Evolutionary conservation across 202 grass and related monocot genomes (phyloP).

Genomic region (Dendrocalamus latiflorus): DNA sequence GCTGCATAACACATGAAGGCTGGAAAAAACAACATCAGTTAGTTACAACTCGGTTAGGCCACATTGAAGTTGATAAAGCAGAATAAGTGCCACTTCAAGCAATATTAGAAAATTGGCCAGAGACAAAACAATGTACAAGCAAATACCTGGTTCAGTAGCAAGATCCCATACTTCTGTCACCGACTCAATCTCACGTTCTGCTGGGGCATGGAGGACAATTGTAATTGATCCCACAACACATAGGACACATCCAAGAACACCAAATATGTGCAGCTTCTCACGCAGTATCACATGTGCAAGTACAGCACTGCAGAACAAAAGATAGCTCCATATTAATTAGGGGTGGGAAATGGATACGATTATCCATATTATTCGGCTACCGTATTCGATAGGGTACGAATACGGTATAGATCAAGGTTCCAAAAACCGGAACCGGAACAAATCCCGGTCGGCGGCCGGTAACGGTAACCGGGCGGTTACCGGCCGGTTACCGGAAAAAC

Average conservation of each 20-base stretch:
- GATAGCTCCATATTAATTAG: background rate
- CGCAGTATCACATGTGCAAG: slow-evolving; percentile 70
- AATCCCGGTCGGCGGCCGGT: too few species aligned
- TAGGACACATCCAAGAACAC: slow-evolving; percentile 64
- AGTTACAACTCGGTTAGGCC: slow-evolving; percentile 12
- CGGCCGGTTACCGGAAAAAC: too few species aligned
- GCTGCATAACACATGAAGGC: slow-evolving; percentile 64
- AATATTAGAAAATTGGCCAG: slow-evolving; percentile 6
- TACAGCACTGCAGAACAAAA: slow-evolving; percentile 42
- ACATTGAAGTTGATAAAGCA: background rate
- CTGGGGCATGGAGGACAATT: slow-evolving; percentile 79
- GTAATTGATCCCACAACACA: slow-evolving; percentile 85
- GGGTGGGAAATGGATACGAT: too few species aligned
- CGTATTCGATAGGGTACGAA: too few species aligned
- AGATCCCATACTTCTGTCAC: slow-evolving; percentile 74
- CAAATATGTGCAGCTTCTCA: slow-evolving; percentile 75
- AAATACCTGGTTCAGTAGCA: slow-evolving; percentile 73
- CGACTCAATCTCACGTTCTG: slow-evolving; percentile 68
- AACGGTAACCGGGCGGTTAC: too few species aligned
- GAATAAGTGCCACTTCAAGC: background rate
- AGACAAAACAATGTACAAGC: slow-evolving; percentile 3
- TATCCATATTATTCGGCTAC: too few species aligned
- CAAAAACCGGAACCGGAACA: too few species aligned
- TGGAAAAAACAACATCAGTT: slow-evolving; percentile 32
- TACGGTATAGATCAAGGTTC: too few species aligned